Evolutionary conservation across 2,329 filamentous ascomycete species (phyloP), one percentile per base, ranked within the genome.

Genomic region (Talaromyces albobiverticillius): DNA sequence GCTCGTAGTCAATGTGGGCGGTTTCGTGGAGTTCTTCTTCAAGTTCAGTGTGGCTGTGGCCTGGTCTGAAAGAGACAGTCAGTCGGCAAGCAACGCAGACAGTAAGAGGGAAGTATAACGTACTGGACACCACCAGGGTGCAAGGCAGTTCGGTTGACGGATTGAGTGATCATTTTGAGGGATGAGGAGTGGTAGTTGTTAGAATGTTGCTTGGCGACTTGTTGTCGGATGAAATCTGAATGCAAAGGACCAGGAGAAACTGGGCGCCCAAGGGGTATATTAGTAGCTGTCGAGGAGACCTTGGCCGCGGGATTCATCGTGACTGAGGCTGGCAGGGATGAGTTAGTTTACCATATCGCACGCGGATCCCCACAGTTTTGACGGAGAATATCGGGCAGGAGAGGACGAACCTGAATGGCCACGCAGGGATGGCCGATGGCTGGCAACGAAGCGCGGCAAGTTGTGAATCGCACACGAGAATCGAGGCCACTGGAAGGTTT

Each of bases 1-100:
- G 89, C 77, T 97, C 89, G 74, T 97, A 99, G 82, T 99, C 94
- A 71, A 99, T 99, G 82, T 99, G 93, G 64, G 94, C 94, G 71
- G 88, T 91, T 77, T 96, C 90, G 76, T 97, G 92, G 59, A 99
- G 88, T 75, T 96, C 90, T 79, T 97, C 91, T 79, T 99, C 91
- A 61, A 99, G 86, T 75, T 97, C 94, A 43, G 94, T 97, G 84
- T 96, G 93, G 72, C 95, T 88, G 68, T 82, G 82, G 69, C 86
- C 81, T 61, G 92, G 90, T 76, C 90, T 95, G 68, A 25, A 22
- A 10, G 16, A 7, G 29, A n/a, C n/a, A n/a, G 26, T 23, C 29
- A 54, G 50, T 51, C 29, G 29, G 41, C 34, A 23, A 22, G 25
- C 20, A 26, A 34, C 11, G 23, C 9, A 36, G 40, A 4, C 20